Base-by-base conservation (phyloP, 179 eudicot genomes). In the Beta macrorhiza region DNA sequence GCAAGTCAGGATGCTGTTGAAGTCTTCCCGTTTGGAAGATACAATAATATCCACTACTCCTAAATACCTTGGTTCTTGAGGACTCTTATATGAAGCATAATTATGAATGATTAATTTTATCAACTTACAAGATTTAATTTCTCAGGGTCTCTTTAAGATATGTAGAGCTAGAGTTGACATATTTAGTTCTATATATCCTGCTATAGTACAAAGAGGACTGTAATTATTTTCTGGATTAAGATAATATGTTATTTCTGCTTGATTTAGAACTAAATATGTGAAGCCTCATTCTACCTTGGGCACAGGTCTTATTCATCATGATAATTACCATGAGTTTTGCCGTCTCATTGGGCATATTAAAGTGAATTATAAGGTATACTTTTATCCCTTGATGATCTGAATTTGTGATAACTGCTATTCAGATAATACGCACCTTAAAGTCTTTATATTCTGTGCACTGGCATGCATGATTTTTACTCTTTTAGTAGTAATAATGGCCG, bases 341-440 rank as follows among this genome's bases (percentile, higher is more conserved):
- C 99, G 98, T 81, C 95, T 97, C 70, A 95, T 97, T 75, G 93
- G 99, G 73, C 93, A 98, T 72, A 94, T 97, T 74, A 94, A 89
- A 87, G 85, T 90, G 76, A 86, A 91, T 87, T 97, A 84, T 84
- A 97, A 93, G 99, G 99, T 97, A 59, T 42, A 16, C 9, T n/a
- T 44, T 64, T 75, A 8, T 32, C 17, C 32, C 74, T 45, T 37
- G 44, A 55, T 61, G 29, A 63, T 63, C 29, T 45, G 1, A 44
- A 56, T 71, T 72, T 19, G 63, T 15, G 37, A 73, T 49, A 64
- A 22, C 52, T 17, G 2, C 44, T 14, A 15, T 42, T 6, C 22
- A 17, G 1, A 1, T 42, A 42, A 8, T 45, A 19, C 44, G 53
- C 22, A 7, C 11, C 7, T 16, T 44, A 19, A 45, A 69, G 73